Conservation (phyloP, 441 rosid genomes). For the Heliophila coronopifolia region DNA sequence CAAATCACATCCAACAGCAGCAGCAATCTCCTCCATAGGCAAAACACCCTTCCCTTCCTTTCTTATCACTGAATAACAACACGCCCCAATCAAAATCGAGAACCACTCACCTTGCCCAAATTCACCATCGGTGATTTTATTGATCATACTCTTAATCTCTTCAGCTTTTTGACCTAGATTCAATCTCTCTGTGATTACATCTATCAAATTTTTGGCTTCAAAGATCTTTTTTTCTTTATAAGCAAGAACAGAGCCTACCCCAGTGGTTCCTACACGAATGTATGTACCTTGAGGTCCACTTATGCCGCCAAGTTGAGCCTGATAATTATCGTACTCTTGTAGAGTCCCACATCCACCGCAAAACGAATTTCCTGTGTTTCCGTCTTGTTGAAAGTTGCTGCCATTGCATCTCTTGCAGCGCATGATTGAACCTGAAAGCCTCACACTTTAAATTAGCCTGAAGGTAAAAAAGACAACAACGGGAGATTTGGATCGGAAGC, state of each 20-base stretch:
- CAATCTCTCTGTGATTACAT: slow-evolving; percentile 30
- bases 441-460: slow-evolving; percentile 7
- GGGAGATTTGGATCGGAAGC: no score
- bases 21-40: slow-evolving; percentile 45
- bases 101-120: slow-evolving; percentile 80
- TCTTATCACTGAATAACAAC: slow-evolving; percentile 53
- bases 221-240: slow-evolving; percentile 60
- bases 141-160: slow-evolving; percentile 43
- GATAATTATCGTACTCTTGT: slow-evolving; percentile 41
- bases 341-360: slow-evolving; percentile 47
- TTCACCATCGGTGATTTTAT: slow-evolving; percentile 49
- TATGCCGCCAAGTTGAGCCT: slow-evolving; percentile 38
- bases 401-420: slow-evolving; percentile 44
- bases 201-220: slow-evolving; percentile 51
- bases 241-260: slow-evolving; percentile 42
- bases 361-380: slow-evolving; percentile 32
- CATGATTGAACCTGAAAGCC: slow-evolving; percentile 25
- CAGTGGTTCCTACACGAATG: slow-evolving; percentile 47
- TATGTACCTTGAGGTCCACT: slow-evolving; percentile 57
- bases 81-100: slow-evolving; percentile 54
- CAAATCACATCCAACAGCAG: slow-evolving; percentile 43
- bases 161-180: slow-evolving; percentile 26
- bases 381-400: slow-evolving; percentile 39
- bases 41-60: slow-evolving; percentile 37
- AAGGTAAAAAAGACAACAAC: no score